phyloP scores from a whole-genome alignment of 345 rosid genomes.

The Populus pruinosa region DNA sequence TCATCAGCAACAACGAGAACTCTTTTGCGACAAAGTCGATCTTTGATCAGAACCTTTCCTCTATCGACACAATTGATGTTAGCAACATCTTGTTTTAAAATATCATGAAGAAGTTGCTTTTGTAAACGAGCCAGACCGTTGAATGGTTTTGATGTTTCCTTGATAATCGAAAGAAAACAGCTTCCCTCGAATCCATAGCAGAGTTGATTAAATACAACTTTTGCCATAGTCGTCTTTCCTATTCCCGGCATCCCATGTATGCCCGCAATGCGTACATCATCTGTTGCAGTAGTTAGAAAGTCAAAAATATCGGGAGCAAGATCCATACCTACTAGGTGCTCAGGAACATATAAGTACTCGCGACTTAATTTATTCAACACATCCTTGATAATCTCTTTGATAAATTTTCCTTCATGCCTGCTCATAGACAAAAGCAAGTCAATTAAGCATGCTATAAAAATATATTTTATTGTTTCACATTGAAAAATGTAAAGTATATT shows the following conservation, averaged over 20 bases:
- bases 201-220: neutral
- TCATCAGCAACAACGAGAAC: conserved; percentile 15
- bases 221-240: neutral
- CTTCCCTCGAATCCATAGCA: neutral
- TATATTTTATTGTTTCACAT: no score
- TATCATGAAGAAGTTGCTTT: neutral
- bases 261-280: neutral
- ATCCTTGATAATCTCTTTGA: conserved; percentile 13
- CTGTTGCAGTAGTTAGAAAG: neutral
- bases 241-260: neutral
- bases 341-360: neutral
- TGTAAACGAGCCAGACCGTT: neutral
- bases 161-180: neutral
- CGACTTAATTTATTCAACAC: conserved; percentile 20
- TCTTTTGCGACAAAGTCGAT: neutral
- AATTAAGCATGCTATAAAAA: no score
- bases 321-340: neutral
- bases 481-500: no score
- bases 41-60: neutral
- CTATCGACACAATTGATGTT: neutral
- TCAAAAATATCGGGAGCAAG: conserved; percentile 1
- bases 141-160: neutral
- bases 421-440: no score
- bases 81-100: accelerated
- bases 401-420: no score